Evolutionary conservation across 306 rosid genomes (phyloP), one percentile per base, ranked within the genome.

Genomic region (Macrotyloma uniflorum): DNA sequence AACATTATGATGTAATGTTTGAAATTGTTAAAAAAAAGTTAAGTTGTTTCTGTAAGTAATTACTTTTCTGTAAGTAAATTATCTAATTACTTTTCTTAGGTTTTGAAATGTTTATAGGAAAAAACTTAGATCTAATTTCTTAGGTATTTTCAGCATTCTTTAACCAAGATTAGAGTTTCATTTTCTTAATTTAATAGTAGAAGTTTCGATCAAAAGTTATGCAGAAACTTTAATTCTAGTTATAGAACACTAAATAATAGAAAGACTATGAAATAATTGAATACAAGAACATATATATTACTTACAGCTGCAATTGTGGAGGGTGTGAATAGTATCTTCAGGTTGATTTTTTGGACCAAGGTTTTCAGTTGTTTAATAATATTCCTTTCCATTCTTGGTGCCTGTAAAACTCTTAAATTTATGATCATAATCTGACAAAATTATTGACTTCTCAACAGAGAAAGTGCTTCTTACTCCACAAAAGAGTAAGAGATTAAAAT

Each of bases 221-320:
- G 20, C 5, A 15, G 2, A 16, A 47, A 47, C 7, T 47, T 0
- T 1, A 47, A 47, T 47, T 45, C 18, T 11, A 15, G 5, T 26
- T 26, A 26, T 26, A 26, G 3, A 26, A 26, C 28, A 26, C 28
- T 26, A 26, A 26, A 58, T 58, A 23, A 61, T 3, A 19, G 6
- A 4, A 45, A 58, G 40, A 11, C 3, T 18, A 24, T 1, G 0
- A 18, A 46, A 16, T 16, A 57, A 40, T 16, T 18, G 12, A 57
- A 26, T 8, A 24, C 16, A 18, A 33, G 26, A 26, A 1, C 9
- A n/a, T n/a, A n/a, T 26, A 42, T 16, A 50, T 62, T 22, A 66
- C 82, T 12, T 85, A 87, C 91, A 57, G 78, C 67, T 70, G 75
- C 84, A 30, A 50, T 57, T 0, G 84, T 77, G 18, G 87, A 3